Conservation (phyloP, 129 eudicot species). For the Arctium lappa region DNA sequence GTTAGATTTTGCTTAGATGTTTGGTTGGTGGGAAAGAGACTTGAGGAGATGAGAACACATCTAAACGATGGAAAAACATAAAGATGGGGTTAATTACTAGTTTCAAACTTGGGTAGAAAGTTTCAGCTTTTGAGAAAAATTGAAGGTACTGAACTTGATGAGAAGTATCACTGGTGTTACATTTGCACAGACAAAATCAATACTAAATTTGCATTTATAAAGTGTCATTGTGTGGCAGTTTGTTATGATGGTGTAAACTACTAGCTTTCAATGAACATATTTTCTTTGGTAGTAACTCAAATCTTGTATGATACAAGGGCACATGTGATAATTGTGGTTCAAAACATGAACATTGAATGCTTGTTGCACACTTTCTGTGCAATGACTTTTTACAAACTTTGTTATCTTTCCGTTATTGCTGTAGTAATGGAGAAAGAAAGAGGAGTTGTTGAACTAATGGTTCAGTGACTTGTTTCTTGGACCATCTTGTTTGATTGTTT, state of each 20-base stretch:
- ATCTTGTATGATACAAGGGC: not conserved
- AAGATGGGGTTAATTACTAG: not conserved
- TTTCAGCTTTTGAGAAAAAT: not conserved
- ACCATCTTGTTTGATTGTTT: not conserved
- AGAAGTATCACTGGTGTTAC: not conserved
- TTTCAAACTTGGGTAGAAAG: not conserved
- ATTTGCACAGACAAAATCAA: not conserved
- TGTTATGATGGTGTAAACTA: not conserved
- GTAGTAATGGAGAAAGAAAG: not conserved
- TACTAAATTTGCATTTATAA: not conserved
- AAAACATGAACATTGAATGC: not conserved
- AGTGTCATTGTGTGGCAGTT: not conserved
- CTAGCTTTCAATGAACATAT: not conserved
- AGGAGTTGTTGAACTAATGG: not conserved
- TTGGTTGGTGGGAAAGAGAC: not conserved
- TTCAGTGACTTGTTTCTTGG: constrained; percentile 2
- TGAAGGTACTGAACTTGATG: not conserved
- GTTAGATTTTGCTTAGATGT: not conserved
- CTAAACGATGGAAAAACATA: not conserved
- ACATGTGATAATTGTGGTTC: constrained; percentile 1
- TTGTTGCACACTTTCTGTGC: not conserved
- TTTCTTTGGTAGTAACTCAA: not conserved
- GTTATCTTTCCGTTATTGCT: not conserved
- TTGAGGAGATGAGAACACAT: not conserved
- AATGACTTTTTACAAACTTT: not conserved